A percentile compares a stretch with the other conserved stretches of the same genome.
Conservation (phyloP, 495 filamentous ascomycete species). For the Penicillium paxilli region DNA sequence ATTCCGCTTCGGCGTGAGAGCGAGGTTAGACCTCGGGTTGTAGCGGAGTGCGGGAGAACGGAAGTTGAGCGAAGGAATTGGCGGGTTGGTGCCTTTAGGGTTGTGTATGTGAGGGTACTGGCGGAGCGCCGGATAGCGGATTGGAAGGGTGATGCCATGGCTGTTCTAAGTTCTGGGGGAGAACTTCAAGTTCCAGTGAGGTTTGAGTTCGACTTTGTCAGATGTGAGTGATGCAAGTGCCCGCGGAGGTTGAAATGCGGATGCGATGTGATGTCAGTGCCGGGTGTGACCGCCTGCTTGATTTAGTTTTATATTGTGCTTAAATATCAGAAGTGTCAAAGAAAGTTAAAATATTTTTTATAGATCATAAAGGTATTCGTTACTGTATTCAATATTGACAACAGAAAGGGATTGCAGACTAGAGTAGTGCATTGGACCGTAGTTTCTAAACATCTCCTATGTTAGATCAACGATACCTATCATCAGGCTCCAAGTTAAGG, state of each 20-base stretch:
- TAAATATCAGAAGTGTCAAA: neutral
- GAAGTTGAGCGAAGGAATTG: slow-evolving; percentile 8
- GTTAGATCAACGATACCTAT: too few relatives aligned
- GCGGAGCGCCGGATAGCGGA: slow-evolving; percentile 17
- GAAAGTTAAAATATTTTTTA: too few relatives aligned
- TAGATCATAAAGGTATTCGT: too few relatives aligned
- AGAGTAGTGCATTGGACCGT: too few relatives aligned
- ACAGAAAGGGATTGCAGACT: too few relatives aligned
- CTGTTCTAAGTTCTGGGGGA: neutral
- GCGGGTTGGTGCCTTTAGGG: slow-evolving; percentile 16
- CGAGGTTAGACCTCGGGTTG: slow-evolving; percentile 14
- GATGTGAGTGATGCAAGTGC: neutral
- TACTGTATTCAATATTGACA: too few relatives aligned
- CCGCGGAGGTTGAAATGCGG: neutral
- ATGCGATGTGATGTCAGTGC: slow-evolving; percentile 36
- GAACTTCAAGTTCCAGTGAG: too few relatives aligned
- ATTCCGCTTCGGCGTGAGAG: slow-evolving; percentile 5
- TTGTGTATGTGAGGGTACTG: slow-evolving; percentile 9
- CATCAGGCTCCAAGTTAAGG: too few relatives aligned
- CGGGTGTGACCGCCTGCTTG: slow-evolving; percentile 21
- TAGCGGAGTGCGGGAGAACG: slow-evolving; percentile 15
- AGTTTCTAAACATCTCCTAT: too few relatives aligned
- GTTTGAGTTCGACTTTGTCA: neutral
- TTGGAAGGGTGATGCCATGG: slow-evolving; percentile 28
- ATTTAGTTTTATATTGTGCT: neutral